Conservation (phyloP, 768 basidiomycete genomes). For the Podaxis sp. region DNA sequence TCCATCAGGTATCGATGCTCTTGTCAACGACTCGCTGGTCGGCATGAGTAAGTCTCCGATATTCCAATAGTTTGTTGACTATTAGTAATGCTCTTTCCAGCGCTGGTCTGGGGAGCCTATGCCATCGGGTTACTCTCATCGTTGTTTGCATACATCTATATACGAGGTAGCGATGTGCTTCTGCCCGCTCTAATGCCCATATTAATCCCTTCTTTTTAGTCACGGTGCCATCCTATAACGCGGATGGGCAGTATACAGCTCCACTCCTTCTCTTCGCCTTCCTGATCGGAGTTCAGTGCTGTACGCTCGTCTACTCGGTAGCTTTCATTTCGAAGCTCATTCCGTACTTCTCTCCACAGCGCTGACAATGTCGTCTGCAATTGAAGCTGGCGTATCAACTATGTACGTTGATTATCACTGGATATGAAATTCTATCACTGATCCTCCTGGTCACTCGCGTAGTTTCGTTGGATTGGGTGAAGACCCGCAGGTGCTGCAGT, state of each 20-base stretch:
- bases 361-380: conserved; percentile 65
- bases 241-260: conserved; percentile 72
- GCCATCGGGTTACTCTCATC: conserved; percentile 70
- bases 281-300: conserved; percentile 72
- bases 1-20: conserved; percentile 61
- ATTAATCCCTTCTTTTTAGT: conserved; percentile 33
- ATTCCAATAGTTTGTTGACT: neutral
- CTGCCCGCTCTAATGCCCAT: neutral
- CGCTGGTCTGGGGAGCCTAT: conserved; percentile 81
- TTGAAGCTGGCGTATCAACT: conserved; percentile 86
- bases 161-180: conserved; percentile 50
- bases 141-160: conserved; percentile 75
- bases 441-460: neutral
- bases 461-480: conserved; percentile 85
- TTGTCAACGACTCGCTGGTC: conserved; percentile 82
- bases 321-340: conserved; percentile 10
- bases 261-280: conserved; percentile 78
- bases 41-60: conserved; percentile 57
- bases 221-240: conserved; percentile 74
- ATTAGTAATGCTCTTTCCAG: conserved; percentile 28
- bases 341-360: conserved; percentile 33
- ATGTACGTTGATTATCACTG: conserved; percentile 46
- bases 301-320: conserved; percentile 37
- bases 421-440: neutral
- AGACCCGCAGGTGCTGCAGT: conserved; percentile 74